These are phyloP conservation scores for Arabis alpina DNA, from an alignment of 345 rosid species.

Conservation along the genomic window DNA sequence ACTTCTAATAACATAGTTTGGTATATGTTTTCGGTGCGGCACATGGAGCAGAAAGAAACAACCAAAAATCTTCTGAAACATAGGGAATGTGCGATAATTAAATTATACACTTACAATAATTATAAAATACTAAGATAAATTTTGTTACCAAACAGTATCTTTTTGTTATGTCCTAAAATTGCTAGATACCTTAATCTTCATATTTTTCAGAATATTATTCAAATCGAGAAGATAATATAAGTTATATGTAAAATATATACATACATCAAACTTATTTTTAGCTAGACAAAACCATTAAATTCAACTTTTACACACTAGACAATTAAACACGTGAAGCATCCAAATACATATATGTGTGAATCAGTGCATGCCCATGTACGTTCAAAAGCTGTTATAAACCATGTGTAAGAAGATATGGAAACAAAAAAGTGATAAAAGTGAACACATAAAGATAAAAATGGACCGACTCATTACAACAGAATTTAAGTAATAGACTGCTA, in stretches of 20 bases:
- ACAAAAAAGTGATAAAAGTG: constrained; percentile 8
- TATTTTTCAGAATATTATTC: constrained; percentile 12
- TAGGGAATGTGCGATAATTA: constrained; percentile 43
- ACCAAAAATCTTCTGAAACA: constrained; percentile 41
- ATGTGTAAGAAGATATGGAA: constrained; percentile 22
- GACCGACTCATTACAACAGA: constrained; percentile 18
- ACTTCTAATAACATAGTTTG: constrained; percentile 6
- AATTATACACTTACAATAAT: constrained; percentile 17
- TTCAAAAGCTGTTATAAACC: constrained; percentile 29
- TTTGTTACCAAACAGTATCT: constrained; percentile 16
- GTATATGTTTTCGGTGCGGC: constrained; percentile 42
- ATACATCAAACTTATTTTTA: neutral
- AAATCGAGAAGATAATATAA: neutral
- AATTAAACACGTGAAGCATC: constrained; percentile 30
- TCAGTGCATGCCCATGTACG: constrained; percentile 44
- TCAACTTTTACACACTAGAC: constrained; percentile 18
- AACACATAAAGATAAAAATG: constrained; percentile 9
- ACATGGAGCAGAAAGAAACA: constrained; percentile 40
- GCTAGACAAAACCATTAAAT: neutral
- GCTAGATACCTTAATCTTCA: constrained; percentile 15
- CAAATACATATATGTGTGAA: constrained; percentile 17
- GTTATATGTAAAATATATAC: neutral
- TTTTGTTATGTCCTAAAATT: constrained; percentile 38
- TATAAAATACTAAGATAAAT: constrained; percentile 36
- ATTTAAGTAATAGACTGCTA: constrained; percentile 25